Evolutionary conservation across 2,329 filamentous ascomycete genomes (phyloP).

Genomic region (Penicillium capsulatum): DNA sequence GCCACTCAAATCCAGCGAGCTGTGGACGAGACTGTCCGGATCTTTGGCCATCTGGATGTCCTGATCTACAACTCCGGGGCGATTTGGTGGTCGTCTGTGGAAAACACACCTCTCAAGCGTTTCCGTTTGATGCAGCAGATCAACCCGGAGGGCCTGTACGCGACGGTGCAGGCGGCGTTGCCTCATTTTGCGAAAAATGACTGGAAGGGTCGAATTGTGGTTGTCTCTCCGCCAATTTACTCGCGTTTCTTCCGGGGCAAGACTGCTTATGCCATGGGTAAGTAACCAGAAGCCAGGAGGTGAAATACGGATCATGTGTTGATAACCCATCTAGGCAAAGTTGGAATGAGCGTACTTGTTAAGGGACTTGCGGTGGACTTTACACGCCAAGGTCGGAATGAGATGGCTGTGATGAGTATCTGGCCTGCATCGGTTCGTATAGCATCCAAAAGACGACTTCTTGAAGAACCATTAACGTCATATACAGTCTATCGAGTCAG

Average conservation of each 20-base stretch:
- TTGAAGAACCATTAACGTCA: too few relatives aligned
- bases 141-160: conserved; percentile 73
- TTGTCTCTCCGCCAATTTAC: conserved; percentile 82
- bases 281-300: conserved; percentile 7
- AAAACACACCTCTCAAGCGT: conserved; percentile 68
- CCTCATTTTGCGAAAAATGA: conserved; percentile 58
- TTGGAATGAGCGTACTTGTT: conserved; percentile 76
- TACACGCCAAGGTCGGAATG: conserved; percentile 57
- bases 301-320: not conserved
- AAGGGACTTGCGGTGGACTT: conserved; percentile 83
- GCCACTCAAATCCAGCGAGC: conserved; percentile 58
- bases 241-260: conserved; percentile 80
- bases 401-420: conserved; percentile 75
- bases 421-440: conserved; percentile 70
- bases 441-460: not conserved
- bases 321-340: conserved; percentile 53
- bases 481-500: conserved; percentile 63
- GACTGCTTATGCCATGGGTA: conserved; percentile 70
- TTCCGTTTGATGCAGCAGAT: conserved; percentile 74
- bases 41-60: conserved; percentile 64
- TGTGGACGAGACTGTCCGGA: conserved; percentile 55
- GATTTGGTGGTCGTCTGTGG: conserved; percentile 76
- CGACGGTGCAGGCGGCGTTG: conserved; percentile 62
- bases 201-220: conserved; percentile 63
- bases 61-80: conserved; percentile 80